Conservation (phyloP, 129 eudicot species). For the Centella asiatica region DNA sequence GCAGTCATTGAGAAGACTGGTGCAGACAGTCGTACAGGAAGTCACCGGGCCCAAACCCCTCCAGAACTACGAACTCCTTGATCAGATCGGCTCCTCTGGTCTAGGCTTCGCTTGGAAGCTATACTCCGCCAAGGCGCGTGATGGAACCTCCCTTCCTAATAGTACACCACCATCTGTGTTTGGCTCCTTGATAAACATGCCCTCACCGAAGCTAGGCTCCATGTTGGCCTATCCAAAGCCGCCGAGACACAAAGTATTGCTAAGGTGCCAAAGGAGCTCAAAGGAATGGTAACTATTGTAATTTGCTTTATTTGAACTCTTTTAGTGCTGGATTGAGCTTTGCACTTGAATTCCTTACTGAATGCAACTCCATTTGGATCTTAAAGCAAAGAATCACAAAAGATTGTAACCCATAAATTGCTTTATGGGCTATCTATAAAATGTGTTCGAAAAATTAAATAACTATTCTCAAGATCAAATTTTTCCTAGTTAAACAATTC, state of each 20-base stretch:
- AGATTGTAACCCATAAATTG: too few species aligned
- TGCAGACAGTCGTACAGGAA: constrained; percentile 61
- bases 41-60: constrained; percentile 88
- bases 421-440: too few species aligned
- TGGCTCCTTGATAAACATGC: constrained; percentile 81
- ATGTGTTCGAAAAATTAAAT: too few species aligned
- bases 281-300: constrained; percentile 60
- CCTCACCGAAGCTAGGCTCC: constrained; percentile 48
- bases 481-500: too few species aligned
- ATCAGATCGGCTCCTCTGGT: constrained; percentile 97
- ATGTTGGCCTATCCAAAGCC: constrained; percentile 63
- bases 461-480: too few species aligned
- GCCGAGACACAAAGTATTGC: constrained; percentile 65
- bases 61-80: constrained; percentile 78
- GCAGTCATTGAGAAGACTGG: constrained; percentile 90
- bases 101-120: constrained; percentile 87
- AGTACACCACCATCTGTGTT: constrained; percentile 79
- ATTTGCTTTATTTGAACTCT: neutral
- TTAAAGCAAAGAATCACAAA: too few species aligned
- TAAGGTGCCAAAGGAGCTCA: constrained; percentile 85
- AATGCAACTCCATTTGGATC: too few species aligned
- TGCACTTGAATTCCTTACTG: too few species aligned
- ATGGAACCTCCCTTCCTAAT: constrained; percentile 34
- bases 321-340: neutral
- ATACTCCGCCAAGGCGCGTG: constrained; percentile 67